Conservation (phyloP, 192 early-diverging fungal genomes). For the Radiomyces spectabilis region DNA sequence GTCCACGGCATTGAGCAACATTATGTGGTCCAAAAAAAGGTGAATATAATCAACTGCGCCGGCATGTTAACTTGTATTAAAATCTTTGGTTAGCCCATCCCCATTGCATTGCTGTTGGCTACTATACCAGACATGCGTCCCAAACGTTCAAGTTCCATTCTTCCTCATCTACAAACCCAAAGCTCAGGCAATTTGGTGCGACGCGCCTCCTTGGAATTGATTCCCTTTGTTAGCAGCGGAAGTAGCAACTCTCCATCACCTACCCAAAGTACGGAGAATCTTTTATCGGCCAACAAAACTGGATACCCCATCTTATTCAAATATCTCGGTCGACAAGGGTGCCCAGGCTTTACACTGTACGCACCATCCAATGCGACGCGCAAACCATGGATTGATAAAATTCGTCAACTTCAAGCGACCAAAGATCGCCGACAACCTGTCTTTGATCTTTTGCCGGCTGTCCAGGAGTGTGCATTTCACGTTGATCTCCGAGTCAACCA, state of each 20-base stretch:
- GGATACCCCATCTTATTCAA: constrained; percentile 65
- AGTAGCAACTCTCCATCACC: too few relatives aligned
- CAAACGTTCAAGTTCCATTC: too few relatives aligned
- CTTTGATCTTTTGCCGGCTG: background rate
- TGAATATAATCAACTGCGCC: background rate
- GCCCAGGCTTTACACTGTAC: constrained; percentile 52
- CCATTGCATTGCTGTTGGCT: background rate
- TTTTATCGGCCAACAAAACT: too few relatives aligned
- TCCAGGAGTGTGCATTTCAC: constrained; percentile 32
- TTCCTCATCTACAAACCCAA: too few relatives aligned
- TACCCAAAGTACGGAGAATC: too few relatives aligned
- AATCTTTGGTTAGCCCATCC: background rate
- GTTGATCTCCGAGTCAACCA: constrained; percentile 47
- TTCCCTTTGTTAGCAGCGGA: too few relatives aligned
- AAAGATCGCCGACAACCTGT: background rate
- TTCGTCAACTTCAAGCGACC: constrained; percentile 49
- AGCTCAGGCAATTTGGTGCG: too few relatives aligned
- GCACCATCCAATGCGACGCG: constrained; percentile 64
- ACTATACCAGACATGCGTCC: background rate
- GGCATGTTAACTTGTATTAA: too few relatives aligned
- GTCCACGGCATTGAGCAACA: constrained; percentile 48
- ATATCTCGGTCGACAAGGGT: constrained; percentile 61
- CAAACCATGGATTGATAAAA: constrained; percentile 76
- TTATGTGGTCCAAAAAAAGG: constrained; percentile 41
- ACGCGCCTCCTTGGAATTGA: too few relatives aligned